phyloP scores from a whole-genome alignment of 1,284 basidiomycete genomes.

The Fistulinella staudtii region DNA sequence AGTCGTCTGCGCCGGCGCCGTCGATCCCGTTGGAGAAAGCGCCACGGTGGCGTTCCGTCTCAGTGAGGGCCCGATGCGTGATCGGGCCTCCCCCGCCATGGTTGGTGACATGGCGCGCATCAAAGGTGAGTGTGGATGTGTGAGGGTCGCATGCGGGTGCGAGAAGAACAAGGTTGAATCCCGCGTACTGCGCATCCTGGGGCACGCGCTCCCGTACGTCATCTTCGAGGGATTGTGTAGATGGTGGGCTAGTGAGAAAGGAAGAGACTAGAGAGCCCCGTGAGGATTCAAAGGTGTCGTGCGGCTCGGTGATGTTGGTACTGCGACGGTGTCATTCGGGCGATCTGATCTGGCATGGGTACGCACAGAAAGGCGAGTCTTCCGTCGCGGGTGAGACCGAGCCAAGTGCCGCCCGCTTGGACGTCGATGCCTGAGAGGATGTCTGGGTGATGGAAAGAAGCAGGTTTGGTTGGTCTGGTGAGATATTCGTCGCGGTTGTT shows the following conservation, averaged over 20 bases:
- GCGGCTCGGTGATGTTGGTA: constrained; percentile 75
- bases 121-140: constrained; percentile 37
- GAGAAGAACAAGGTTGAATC: constrained; percentile 74
- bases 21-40: constrained; percentile 74
- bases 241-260: constrained; percentile 43
- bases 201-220: constrained; percentile 43
- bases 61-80: constrained; percentile 46
- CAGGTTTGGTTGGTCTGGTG: constrained; percentile 58
- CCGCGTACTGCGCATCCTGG: constrained; percentile 55
- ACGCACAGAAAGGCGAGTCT: constrained; percentile 68
- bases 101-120: constrained; percentile 61
- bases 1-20: constrained; percentile 48
- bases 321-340: constrained; percentile 35
- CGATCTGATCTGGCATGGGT: not conserved
- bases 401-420: constrained; percentile 73
- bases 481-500: constrained; percentile 75
- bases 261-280: constrained; percentile 63
- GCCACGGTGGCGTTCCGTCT: constrained; percentile 46
- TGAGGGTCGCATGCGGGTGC: too few relatives aligned
- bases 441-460: constrained; percentile 58
- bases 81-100: constrained; percentile 60
- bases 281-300: constrained; percentile 45
- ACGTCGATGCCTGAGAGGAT: constrained; percentile 72
- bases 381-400: constrained; percentile 62
- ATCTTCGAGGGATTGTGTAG: constrained; percentile 33